A percentile compares a stretch with the other conserved stretches of the same genome.
Evolutionary conservation across 1,284 basidiomycete genomes (phyloP).

Genomic region (Mycosarcoma maydis): DNA sequence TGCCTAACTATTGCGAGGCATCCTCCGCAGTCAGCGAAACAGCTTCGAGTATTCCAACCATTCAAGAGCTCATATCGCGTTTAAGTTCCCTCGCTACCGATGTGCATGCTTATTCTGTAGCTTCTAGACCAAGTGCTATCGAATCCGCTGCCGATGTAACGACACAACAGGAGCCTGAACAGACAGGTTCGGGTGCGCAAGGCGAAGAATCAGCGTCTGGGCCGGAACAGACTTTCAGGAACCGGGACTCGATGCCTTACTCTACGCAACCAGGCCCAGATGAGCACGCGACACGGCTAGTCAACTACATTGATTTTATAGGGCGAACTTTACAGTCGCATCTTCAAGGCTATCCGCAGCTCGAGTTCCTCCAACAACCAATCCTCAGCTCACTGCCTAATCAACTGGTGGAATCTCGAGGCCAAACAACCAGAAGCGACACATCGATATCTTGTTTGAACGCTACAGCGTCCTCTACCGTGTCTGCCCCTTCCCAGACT

Average conservation of each 20-base stretch:
- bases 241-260: neutral
- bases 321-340: conserved; percentile 20
- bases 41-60: too few species aligned
- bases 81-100: too few species aligned
- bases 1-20: neutral
- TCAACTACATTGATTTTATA: conserved; percentile 5
- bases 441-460: neutral
- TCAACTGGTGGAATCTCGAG: neutral
- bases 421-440: neutral
- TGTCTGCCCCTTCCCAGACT: neutral
- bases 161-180: too few species aligned
- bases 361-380: neutral
- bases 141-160: neutral
- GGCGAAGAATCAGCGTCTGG: too few species aligned
- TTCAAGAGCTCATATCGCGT: too few species aligned
- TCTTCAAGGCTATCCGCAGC: conserved; percentile 1
- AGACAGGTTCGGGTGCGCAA: too few species aligned
- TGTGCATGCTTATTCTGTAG: neutral
- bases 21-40: too few species aligned
- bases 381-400: conserved; percentile 3
- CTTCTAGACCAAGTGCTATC: too few species aligned
- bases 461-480: neutral
- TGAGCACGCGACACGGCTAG: neutral
- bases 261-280: neutral
- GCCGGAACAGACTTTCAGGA: neutral